A percentile compares a stretch with the other conserved stretches of the same genome.
Conservation (phyloP, 257 asterid species). For the Plantago ovata region DNA sequence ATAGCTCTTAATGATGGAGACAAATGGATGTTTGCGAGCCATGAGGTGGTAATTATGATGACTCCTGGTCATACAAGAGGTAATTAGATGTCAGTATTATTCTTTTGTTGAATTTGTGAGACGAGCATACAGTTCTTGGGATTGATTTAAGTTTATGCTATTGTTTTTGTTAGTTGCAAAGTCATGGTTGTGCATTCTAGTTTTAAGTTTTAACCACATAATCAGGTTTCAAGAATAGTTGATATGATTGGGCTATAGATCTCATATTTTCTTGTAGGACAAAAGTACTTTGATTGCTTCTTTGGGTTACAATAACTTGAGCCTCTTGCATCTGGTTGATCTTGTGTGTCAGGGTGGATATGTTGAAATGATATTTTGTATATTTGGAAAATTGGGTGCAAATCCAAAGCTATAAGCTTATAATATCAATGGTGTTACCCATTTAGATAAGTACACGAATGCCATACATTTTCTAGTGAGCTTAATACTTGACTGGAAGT, state of each 20-base stretch:
- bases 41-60: slow-evolving; percentile 76
- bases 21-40: slow-evolving; percentile 98
- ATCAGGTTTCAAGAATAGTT: no score
- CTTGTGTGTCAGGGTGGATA: neutral
- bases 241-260: neutral
- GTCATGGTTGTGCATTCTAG: neutral
- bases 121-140: slow-evolving; percentile 5
- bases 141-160: slow-evolving; percentile 9
- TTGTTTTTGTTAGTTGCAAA: slow-evolving; percentile 8
- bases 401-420: no score
- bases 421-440: no score
- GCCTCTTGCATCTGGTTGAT: neutral
- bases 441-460: no score
- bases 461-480: no score
- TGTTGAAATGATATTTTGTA: no score
- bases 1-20: slow-evolving; percentile 80
- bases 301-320: neutral
- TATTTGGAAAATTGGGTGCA: no score
- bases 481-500: no score
- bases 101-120: slow-evolving; percentile 14
- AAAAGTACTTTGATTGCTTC: neutral
- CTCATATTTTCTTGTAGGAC: neutral
- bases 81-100: slow-evolving; percentile 17
- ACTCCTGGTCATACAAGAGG: slow-evolving; percentile 99
- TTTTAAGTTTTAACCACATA: neutral